Conservation (phyloP, 2,329 filamentous ascomycete species). For the Tolypocladium tropicale region DNA sequence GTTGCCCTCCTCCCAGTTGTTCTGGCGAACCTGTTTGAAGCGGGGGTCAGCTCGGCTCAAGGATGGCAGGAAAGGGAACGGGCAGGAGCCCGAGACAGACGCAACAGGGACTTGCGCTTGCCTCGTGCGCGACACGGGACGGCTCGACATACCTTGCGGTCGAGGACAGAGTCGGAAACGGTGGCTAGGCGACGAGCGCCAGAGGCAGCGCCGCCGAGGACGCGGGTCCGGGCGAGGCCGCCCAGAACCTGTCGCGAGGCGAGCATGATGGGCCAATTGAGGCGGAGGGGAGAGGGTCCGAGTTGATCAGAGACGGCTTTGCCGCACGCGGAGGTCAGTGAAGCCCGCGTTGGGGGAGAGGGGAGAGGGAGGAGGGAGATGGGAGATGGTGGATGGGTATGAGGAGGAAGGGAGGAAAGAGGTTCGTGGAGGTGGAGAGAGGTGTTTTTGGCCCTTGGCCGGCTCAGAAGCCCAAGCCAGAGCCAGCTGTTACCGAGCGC, state of each 20-base stretch:
- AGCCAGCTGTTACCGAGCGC: conserved; percentile 10
- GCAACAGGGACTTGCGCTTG: neutral
- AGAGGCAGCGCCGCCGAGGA: conserved; percentile 44
- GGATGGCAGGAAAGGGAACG: neutral
- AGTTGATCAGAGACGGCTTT: conserved; percentile 8
- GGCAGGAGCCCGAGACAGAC: no score
- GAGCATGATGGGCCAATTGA: conserved; percentile 48
- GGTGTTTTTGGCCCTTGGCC: conserved; percentile 12
- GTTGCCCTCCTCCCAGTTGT: conserved; percentile 90
- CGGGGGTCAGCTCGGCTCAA: neutral
- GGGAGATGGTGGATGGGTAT: conserved; percentile 11
- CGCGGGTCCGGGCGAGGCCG: conserved; percentile 51
- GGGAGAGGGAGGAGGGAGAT: conserved; percentile 4
- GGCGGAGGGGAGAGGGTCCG: conserved; percentile 15
- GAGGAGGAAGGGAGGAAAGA: conserved; percentile 3
- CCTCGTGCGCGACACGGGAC: neutral
- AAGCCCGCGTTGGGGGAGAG: conserved; percentile 3
- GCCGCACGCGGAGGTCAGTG: conserved; percentile 11
- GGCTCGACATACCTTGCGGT: conserved; percentile 61
- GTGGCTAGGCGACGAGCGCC: conserved; percentile 70
- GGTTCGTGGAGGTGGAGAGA: conserved; percentile 12
- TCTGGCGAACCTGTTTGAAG: conserved; percentile 66
- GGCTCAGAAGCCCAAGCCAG: conserved; percentile 4
- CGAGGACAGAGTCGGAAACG: conserved; percentile 73
- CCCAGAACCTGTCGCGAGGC: conserved; percentile 62